Evolutionary conservation across 371 early-diverging fungal genomes (phyloP), one percentile per base, ranked within the genome.

Genomic region (Globomyces sp.): DNA sequence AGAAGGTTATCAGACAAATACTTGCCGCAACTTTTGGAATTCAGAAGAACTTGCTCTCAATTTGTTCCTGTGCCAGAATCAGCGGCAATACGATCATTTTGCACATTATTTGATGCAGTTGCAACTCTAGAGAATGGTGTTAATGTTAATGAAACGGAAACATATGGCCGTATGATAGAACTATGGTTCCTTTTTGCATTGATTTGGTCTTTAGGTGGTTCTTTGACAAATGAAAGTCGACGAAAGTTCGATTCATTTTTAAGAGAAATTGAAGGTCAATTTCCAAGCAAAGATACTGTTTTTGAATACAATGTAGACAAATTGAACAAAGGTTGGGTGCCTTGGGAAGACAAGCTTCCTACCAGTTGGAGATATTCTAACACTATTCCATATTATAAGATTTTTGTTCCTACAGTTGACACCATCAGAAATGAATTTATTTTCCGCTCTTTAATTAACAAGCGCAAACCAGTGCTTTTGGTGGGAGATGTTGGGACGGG

Each of bases 271-370:
- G 82, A 84, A 58, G 85, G 82, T 6, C 84, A 82, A 57, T 85
- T 83, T 63, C 82, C 84, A 1, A 79, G 78, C 68, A 83, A 83
- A 66, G 84, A 82, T 68, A 84, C 84, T 3, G 80, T 85, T 3
- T 85, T 74, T 64, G 84, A 85, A 66, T 84, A 84, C 63, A 74
- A 71, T 57, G 80, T 84, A 6, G 77, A 81, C 62, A 75, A 76
- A 67, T 69, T 75, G 42, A 74, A 66, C 59, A 77, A 77, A 49
- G 50, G 59, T 10, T 84, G 85, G 85, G 53, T 58, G 2, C 68
- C 78, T 6, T 84, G 85, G 85, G 85, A 84, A 50, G 80, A 81
- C 48, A 79, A 77, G 57, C 67, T 84, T 24, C 77, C 78, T 4
- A 57, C 61, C 39, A 78, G 73, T 1, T 84, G 85, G 85, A 64